phyloP scores from a whole-genome alignment of 495 filamentous ascomycete genomes.

The Talaromyces wortmannii region DNA sequence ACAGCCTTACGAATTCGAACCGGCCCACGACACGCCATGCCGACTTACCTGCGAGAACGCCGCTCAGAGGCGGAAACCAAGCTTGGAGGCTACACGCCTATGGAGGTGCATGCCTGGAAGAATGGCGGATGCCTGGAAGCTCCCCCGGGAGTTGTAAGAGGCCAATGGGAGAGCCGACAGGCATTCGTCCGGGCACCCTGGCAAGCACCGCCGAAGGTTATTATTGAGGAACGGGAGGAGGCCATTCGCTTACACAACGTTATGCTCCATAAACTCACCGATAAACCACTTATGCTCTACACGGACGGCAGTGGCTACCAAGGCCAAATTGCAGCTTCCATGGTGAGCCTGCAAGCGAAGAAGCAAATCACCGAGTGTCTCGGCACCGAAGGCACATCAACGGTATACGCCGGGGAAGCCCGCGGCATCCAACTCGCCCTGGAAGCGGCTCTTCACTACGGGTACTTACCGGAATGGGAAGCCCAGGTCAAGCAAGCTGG shows the following conservation, averaged over 20 bases:
- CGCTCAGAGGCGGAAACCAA: not conserved
- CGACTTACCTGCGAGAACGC: not conserved
- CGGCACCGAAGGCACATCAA: not conserved
- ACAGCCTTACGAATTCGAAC: too few species aligned
- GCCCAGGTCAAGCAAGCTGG: not conserved
- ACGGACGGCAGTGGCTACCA: constrained; percentile 10
- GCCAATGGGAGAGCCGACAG: constrained; percentile 10
- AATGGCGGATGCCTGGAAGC: constrained; percentile 6
- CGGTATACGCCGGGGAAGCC: constrained; percentile 4
- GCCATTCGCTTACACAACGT: not conserved
- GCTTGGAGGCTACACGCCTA: constrained; percentile 4
- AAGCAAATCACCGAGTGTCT: not conserved
- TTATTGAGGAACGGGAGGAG: constrained; percentile 7
- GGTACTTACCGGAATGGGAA: not conserved
- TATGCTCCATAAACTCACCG: not conserved
- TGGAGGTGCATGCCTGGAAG: constrained; percentile 11
- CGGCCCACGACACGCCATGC: constrained; percentile 3
- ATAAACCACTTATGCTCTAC: not conserved
- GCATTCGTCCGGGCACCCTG: constrained; percentile 11
- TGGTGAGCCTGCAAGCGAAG: not conserved
- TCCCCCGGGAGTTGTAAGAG: constrained; percentile 4
- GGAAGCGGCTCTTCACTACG: not conserved
- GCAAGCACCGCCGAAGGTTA: constrained; percentile 7
- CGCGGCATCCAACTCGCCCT: not conserved
- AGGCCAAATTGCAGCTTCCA: constrained; percentile 4